Evolutionary conservation across 345 rosid genomes (phyloP), one percentile per base, ranked within the genome.

Genomic region (Gossypium rotundifolium): DNA sequence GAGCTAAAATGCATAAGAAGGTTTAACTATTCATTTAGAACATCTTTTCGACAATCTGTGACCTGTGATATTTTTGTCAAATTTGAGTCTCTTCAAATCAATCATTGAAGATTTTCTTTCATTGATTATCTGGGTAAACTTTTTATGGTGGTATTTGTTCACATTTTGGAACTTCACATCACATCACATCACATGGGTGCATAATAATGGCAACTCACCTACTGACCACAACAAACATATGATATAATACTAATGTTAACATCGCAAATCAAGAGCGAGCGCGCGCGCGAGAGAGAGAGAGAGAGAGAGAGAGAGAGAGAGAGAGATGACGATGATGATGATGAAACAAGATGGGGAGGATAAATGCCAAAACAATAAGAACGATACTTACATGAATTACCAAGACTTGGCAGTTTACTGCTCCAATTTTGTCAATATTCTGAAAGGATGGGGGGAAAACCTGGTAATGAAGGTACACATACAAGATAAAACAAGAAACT

Each of bases 381-480:
- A 33, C 12, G 17, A 52, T 12, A 89, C 98, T 91, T 83, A 94
- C 98, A 77, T 94, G 98, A 81, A 94, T 88, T 65, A 94, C 83
- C 60, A 94, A 80, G 74, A 92, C 94, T 48, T 89, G 94, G 77
- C 94, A 89, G 66, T 84, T 88, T 77, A 89, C 96, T 73, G 81
- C 74, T 78, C 87, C 81, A 69, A 94, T 92, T 85, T 94, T 94
- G 86, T 89, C 98, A n/a, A 92, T 85, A 79, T 94, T 94, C 96
- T 94, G 92, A 72, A 82, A 80, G 71, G 64, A 73, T 12, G 49
- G 33, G 27, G 8, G 22, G 7, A 2, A 44, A 5, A 33, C 40
- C 27, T 13, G 40, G 53, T 53, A 46, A 75, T 65, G 54, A 64
- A 51, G 62, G 64, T 25, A 2, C 33, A 52, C 17, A 17, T 63